phyloP scores from a whole-genome alignment of 441 rosid species.

The Syzygium syzygioides region DNA sequence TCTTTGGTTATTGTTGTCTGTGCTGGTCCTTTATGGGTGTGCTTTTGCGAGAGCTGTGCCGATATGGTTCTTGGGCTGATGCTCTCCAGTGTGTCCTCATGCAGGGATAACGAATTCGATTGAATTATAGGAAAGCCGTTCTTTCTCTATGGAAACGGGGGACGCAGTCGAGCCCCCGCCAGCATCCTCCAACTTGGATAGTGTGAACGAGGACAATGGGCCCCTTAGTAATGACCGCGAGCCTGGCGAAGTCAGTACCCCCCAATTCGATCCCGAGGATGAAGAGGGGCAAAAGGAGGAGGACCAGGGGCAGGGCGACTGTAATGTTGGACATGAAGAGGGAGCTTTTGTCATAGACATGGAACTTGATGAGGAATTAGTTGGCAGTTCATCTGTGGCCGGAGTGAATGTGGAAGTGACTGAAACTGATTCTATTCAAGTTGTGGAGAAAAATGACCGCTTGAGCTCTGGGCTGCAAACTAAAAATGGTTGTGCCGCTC shows the following conservation, averaged over 20 bases:
- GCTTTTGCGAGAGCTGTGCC: not conserved
- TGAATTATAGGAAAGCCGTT: not conserved
- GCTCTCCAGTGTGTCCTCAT: not conserved
- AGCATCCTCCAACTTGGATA: constrained; percentile 24
- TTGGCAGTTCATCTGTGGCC: constrained; percentile 26
- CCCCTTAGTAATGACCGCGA: not conserved
- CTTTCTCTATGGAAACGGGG: constrained; percentile 37
- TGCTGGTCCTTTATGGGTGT: not conserved
- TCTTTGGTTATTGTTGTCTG: not conserved
- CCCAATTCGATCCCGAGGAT: constrained; percentile 15
- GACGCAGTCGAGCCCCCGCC: constrained; percentile 26
- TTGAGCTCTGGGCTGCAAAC: constrained; percentile 14
- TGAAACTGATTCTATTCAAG: constrained; percentile 28
- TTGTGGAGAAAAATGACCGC: constrained; percentile 26
- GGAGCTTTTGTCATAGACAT: constrained; percentile 21
- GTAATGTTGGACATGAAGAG: constrained; percentile 25
- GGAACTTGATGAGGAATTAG: constrained; percentile 36
- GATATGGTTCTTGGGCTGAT: not conserved
- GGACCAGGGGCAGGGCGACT: constrained; percentile 11
- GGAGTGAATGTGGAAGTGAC: constrained; percentile 30
- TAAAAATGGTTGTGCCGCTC: constrained; percentile 23
- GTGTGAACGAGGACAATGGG: constrained; percentile 18
- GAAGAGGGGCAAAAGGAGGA: constrained; percentile 18
- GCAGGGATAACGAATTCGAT: constrained; percentile 7
- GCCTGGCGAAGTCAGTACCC: constrained; percentile 17